Conservation (phyloP, 495 filamentous ascomycete genomes). For the Staphylotrichum longicolle region DNA sequence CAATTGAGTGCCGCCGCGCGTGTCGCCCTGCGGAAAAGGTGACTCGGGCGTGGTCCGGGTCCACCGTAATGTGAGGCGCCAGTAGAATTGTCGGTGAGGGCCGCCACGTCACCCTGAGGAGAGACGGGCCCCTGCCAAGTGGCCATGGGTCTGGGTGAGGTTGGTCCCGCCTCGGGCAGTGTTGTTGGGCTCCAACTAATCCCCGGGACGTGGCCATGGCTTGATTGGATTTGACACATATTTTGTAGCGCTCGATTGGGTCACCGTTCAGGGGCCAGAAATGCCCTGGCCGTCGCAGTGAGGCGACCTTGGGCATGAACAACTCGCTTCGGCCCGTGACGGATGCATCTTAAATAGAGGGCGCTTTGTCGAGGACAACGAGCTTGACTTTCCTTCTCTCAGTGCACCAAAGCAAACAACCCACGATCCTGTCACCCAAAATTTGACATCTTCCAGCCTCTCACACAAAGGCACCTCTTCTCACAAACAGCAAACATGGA, state of each 20-base stretch:
- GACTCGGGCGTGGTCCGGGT: constrained; percentile 5
- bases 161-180: constrained; percentile 1
- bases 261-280: neutral
- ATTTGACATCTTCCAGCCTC: neutral
- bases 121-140: constrained; percentile 10
- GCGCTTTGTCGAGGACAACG: neutral
- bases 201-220: constrained; percentile 3
- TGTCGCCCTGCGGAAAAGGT: constrained; percentile 3
- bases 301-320: constrained; percentile 10
- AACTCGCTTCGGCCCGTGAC: neutral
- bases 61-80: constrained; percentile 13
- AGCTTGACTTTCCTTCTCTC: neutral
- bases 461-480: neutral
- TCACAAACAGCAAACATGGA: constrained; percentile 2
- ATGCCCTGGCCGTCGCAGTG: neutral
- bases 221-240: constrained; percentile 8
- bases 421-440: neutral
- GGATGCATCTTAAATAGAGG: neutral
- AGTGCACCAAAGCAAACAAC: neutral
- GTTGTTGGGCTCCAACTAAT: constrained; percentile 17
- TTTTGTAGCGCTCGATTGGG: constrained; percentile 17
- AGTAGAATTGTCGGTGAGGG: constrained; percentile 15
- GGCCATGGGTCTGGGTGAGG: neutral
- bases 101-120: constrained; percentile 12
- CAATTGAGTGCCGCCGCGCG: constrained; percentile 9